Evolutionary conservation across 169 alveolate species (phyloP).

Genomic region (Blepharisma undulans): DNA sequence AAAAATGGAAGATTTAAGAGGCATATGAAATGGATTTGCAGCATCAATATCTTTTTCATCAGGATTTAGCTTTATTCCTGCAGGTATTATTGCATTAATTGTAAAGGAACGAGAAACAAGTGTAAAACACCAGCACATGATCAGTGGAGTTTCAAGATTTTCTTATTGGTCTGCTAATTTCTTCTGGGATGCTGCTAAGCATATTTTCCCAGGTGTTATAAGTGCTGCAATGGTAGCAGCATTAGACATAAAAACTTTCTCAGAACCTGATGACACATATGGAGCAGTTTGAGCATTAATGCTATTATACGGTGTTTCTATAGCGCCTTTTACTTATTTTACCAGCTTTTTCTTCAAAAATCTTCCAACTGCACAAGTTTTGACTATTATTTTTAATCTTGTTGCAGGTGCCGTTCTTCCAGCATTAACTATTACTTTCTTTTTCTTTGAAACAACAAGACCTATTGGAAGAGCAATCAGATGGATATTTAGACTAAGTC

Average conservation of each 20-base stretch:
- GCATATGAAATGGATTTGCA: background rate
- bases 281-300: conserved; percentile 55
- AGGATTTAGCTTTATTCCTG: conserved; percentile 50
- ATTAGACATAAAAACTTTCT: conserved; percentile 38
- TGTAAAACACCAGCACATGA: conserved; percentile 45
- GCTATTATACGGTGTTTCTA: conserved; percentile 63
- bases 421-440: background rate
- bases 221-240: conserved; percentile 53
- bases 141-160: conserved; percentile 35
- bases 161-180: conserved; percentile 48
- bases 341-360: conserved; percentile 57
- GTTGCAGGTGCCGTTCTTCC: conserved; percentile 52
- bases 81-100: conserved; percentile 39
- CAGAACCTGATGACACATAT: conserved; percentile 23
- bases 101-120: conserved; percentile 44
- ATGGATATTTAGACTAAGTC: background rate
- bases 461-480: background rate
- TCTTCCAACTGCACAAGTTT: conserved; percentile 37
- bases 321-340: conserved; percentile 65
- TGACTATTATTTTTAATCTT: background rate
- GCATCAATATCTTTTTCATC: conserved; percentile 11
- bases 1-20: background rate
- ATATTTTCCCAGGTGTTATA: conserved; percentile 34
- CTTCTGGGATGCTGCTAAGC: conserved; percentile 40
- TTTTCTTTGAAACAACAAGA: background rate